phyloP scores from a whole-genome alignment of 2,329 filamentous ascomycete species.

The Penicillium vulpinum region DNA sequence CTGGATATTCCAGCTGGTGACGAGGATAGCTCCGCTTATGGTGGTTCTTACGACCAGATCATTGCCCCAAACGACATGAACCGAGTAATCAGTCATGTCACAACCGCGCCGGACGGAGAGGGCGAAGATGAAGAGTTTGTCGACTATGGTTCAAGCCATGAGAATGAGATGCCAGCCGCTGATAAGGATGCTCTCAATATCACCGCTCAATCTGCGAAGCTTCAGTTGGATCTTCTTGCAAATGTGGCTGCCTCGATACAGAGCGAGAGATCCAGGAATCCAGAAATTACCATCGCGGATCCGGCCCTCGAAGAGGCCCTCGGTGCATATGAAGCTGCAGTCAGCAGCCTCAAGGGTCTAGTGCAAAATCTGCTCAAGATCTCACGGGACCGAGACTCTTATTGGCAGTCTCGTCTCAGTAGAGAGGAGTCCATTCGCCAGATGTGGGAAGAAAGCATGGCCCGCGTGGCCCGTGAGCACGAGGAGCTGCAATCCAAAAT shows the following conservation, averaged over 20 bases:
- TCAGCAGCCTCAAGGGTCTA: conserved; percentile 80
- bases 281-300: conserved; percentile 72
- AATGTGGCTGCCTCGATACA: conserved; percentile 82
- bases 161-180: conserved; percentile 68
- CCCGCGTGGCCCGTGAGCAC: conserved; percentile 90
- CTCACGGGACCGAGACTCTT: conserved; percentile 87
- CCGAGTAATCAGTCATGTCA: conserved; percentile 50
- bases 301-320: conserved; percentile 74
- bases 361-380: conserved; percentile 88
- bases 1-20: conserved; percentile 53
- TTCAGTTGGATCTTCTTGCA: conserved; percentile 87
- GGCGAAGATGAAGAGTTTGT: conserved; percentile 72
- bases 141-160: conserved; percentile 76
- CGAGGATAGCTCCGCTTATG: conserved; percentile 55
- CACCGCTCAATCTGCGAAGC: conserved; percentile 87
- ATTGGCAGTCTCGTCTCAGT: conserved; percentile 94
- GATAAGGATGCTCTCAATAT: conserved; percentile 96
- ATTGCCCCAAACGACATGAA: conserved; percentile 52
- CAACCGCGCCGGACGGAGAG: conserved; percentile 59
- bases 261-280: conserved; percentile 67
- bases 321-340: conserved; percentile 82
- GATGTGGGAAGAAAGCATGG: conserved; percentile 99
- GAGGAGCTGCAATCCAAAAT: conserved; percentile 85
- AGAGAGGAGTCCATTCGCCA: conserved; percentile 86
- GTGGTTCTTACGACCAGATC: conserved; percentile 57